Percentiles rank a stretch among this genome's conserved stretches.
phyloP scores from a whole-genome alignment of 1,284 basidiomycete species.

The Cryptococcus depauperatus region DNA sequence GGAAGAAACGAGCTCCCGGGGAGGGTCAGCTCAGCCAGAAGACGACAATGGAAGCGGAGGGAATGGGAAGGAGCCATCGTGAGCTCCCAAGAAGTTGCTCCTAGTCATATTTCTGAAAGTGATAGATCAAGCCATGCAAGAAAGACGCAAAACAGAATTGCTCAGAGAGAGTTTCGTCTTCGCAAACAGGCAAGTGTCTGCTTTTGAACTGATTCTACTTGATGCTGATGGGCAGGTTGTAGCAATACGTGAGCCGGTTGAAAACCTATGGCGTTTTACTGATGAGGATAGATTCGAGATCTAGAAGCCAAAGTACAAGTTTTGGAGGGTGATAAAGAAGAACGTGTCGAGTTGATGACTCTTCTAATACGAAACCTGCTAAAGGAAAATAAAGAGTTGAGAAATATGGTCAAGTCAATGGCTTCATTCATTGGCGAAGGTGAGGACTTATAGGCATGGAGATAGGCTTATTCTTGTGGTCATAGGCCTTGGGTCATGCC shows the following conservation, averaged over 20 bases:
- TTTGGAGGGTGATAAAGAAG: slow-evolving; percentile 78
- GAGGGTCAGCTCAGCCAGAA: slow-evolving; percentile 4
- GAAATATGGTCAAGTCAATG: slow-evolving; percentile 65
- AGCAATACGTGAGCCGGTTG: slow-evolving; percentile 36
- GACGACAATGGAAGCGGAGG: slow-evolving; percentile 3
- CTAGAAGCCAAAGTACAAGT: slow-evolving; percentile 85
- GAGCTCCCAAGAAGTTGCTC: not conserved
- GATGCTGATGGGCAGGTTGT: slow-evolving; percentile 5
- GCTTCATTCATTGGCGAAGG: slow-evolving; percentile 77
- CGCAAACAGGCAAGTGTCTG: slow-evolving; percentile 72
- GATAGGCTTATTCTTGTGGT: slow-evolving; percentile 2
- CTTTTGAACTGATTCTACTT: not conserved
- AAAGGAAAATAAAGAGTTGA: slow-evolving; percentile 75
- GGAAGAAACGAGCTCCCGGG: slow-evolving; percentile 3
- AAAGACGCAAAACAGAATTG: slow-evolving; percentile 71
- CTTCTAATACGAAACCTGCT: slow-evolving; percentile 79
- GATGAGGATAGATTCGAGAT: slow-evolving; percentile 64
- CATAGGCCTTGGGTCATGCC: slow-evolving; percentile 53
- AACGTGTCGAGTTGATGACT: slow-evolving; percentile 69
- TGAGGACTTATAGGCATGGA: not conserved
- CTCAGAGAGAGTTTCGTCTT: slow-evolving; percentile 82
- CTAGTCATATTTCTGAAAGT: not conserved
- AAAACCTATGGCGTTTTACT: not conserved
- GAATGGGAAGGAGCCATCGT: no score
- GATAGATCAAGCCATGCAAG: slow-evolving; percentile 29